Conservation (phyloP, 2,329 filamentous ascomycete genomes). For the Setomelanomma holmii region DNA sequence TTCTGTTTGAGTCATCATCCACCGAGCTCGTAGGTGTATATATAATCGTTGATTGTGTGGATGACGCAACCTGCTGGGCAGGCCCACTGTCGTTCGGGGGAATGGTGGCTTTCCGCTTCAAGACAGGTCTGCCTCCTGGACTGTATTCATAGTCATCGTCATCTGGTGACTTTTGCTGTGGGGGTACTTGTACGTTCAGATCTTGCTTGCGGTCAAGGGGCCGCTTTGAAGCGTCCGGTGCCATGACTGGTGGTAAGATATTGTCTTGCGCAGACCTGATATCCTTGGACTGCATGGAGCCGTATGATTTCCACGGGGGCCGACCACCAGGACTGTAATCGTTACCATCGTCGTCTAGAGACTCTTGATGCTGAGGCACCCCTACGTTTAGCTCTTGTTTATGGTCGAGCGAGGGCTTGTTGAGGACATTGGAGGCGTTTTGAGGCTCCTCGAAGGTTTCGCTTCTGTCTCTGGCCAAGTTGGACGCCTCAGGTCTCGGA, state of each 20-base stretch:
- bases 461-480: background rate
- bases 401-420: background rate
- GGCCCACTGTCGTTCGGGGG: slow-evolving; percentile 17
- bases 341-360: slow-evolving; percentile 26
- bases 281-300: slow-evolving; percentile 18
- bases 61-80: slow-evolving; percentile 24
- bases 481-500: background rate
- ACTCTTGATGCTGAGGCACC: slow-evolving; percentile 9
- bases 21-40: slow-evolving; percentile 46
- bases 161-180: background rate
- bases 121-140: slow-evolving; percentile 60
- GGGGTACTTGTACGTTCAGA: slow-evolving; percentile 24
- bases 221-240: too few relatives aligned
- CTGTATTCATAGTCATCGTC: slow-evolving; percentile 54
- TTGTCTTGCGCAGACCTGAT: too few relatives aligned
- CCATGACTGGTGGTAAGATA: too few relatives aligned
- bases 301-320: slow-evolving; percentile 33
- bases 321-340: slow-evolving; percentile 63
- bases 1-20: slow-evolving; percentile 39
- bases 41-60: slow-evolving; percentile 38
- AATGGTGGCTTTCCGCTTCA: slow-evolving; percentile 33
- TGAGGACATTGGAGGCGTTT: background rate
- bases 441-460: background rate
- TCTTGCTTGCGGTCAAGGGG: too few relatives aligned
- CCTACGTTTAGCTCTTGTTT: slow-evolving; percentile 13